These are phyloP conservation scores for Ceratocystis smalleyi DNA, from an alignment of 2,329 filamentous ascomycete genomes.

Conservation along the genomic window DNA sequence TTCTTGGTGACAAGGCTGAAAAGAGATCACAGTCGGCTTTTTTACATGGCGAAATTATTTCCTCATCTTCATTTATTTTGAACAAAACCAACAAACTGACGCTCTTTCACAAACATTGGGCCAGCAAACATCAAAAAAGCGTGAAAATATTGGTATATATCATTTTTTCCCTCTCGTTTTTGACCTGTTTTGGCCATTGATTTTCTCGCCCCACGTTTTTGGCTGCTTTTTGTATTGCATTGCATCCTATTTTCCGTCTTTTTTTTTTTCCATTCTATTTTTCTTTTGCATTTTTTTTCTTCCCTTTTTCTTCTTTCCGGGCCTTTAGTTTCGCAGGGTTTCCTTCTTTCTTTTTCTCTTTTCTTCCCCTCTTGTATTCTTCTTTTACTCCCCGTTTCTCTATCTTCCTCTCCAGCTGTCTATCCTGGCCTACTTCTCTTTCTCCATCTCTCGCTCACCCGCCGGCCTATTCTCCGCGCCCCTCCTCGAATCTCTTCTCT, in stretches of 20 bases:
- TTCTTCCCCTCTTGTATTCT: neutral
- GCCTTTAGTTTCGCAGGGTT: neutral
- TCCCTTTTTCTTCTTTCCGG: neutral
- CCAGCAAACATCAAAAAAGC: too few relatives aligned
- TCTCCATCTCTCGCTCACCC: neutral
- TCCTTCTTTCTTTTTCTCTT: neutral
- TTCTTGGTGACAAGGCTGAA: too few relatives aligned
- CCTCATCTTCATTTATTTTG: too few relatives aligned
- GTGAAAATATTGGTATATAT: too few relatives aligned
- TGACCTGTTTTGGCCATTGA: neutral
- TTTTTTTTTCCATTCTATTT: neutral
- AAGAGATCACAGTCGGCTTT: too few relatives aligned
- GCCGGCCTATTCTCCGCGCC: neutral
- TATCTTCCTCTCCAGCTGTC: neutral
- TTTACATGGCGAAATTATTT: too few relatives aligned
- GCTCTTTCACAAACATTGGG: too few relatives aligned
- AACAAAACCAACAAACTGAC: too few relatives aligned
- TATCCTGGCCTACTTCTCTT: neutral
- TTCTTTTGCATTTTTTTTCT: neutral
- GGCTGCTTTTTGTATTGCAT: neutral
- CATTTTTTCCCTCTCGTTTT: too few relatives aligned
- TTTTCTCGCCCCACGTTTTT: neutral
- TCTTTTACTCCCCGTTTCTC: neutral
- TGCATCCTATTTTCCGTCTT: neutral
- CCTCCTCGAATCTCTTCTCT: neutral